phyloP scores from a whole-genome alignment of 2,329 filamentous ascomycete species.

The Pseudocercospora cruenta region DNA sequence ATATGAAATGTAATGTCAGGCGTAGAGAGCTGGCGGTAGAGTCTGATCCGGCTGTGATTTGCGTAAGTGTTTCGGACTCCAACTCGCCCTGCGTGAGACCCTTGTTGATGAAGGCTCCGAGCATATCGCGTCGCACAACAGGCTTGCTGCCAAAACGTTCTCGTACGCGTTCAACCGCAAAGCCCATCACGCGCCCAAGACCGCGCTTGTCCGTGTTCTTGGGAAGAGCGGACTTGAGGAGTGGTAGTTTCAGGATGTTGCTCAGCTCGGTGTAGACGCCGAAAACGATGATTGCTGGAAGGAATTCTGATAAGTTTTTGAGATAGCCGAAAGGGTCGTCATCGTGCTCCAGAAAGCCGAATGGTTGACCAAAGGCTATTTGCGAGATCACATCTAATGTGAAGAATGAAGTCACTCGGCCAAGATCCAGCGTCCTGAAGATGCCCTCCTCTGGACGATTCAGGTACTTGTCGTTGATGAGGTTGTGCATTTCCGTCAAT shows the following conservation, averaged over 20 bases:
- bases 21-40: constrained; percentile 61
- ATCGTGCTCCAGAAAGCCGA: constrained; percentile 56
- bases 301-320: constrained; percentile 46
- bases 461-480: constrained; percentile 41
- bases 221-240: constrained; percentile 49
- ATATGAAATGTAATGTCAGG: constrained; percentile 56
- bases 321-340: constrained; percentile 56
- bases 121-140: constrained; percentile 56
- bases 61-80: constrained; percentile 50
- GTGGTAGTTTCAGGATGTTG: constrained; percentile 45
- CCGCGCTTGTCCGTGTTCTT: constrained; percentile 52
- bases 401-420: constrained; percentile 44
- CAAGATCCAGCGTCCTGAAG: constrained; percentile 42
- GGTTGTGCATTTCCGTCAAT: constrained; percentile 39
- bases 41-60: constrained; percentile 61
- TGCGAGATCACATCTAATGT: constrained; percentile 48
- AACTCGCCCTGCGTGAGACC: constrained; percentile 47
- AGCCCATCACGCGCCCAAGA: constrained; percentile 44
- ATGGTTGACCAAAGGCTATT: constrained; percentile 48
- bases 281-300: constrained; percentile 52
- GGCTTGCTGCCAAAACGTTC: constrained; percentile 51
- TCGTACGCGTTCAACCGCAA: constrained; percentile 52
- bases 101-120: constrained; percentile 56
- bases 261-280: constrained; percentile 49
- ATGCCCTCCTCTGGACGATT: constrained; percentile 35